Base-by-base conservation (phyloP, 2,329 filamentous ascomycete genomes). In the Monilinia fructicola region DNA sequence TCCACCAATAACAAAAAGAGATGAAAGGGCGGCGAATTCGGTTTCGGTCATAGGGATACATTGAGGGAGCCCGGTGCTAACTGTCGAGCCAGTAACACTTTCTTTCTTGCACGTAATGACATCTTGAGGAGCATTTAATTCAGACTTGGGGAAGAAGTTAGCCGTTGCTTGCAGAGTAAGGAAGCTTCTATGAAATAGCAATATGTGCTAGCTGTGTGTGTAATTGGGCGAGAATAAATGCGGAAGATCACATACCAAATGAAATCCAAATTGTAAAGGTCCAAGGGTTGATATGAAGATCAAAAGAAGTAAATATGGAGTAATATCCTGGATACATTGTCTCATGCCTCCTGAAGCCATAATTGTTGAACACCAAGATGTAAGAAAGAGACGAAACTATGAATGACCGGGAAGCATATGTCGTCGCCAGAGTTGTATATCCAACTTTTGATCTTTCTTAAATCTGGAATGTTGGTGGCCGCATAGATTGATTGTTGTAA, bases 61-160 rank as follows among this genome's bases (percentile, higher is more conserved):
- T 81, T 91, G 87, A 63, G 90, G 83, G 9, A 90, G 81, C 68
- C 77, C 77, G 54, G 77, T 73, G 40, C 74, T 67, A 61, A 70
- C 65, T 11, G 70, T 64, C 31, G 70, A 71, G 26, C 66, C 69
- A 64, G 74, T 71, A 69, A 85, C 82, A 52, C 81, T 80, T 71
- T 85, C 83, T 71, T 87, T 87, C 72, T 87, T 87, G 81, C 95
- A 98, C 67, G 91, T 96, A 74, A 99, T 90, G 74, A 96, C 92
- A 82, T 93, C 90, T 83, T 97, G 90, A 11, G 95, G 95, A 11
- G 94, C 92, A 78, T 99, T 99, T 70, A 99, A 86, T 78, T 98
- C 95, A 73, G 93, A 91, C 93, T 94, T 74, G 23, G 35, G 42
- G 14, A n/a, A 28, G 28, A 58, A 40, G 52, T 68, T 63, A 70